Evolutionary conservation across 768 basidiomycete species (phyloP), one percentile per base, ranked within the genome.

Genomic region (Lactarius quietus): DNA sequence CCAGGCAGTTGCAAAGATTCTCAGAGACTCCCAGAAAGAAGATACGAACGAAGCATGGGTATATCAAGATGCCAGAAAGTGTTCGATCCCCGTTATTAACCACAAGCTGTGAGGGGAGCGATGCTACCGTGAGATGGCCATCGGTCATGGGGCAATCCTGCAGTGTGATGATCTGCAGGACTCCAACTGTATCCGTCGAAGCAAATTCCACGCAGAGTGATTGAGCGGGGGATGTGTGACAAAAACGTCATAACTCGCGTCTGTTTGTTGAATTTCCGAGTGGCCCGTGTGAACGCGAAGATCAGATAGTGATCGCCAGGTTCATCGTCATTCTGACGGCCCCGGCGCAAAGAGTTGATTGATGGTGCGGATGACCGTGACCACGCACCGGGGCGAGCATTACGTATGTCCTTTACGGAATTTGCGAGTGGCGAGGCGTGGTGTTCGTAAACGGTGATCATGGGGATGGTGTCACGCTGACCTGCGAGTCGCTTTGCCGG

Each of bases 341-440:
- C 48, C 48, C 48, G 48, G 48, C 48, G 48, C 48, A 51, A 51
- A 51, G 48, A 51, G 45, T 48, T 26, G 45, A 48, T 48, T 51
- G 48, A 26, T n/a, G n/a, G n/a, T n/a, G n/a, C n/a, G n/a, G n/a
- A n/a, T n/a, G n/a, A n/a, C n/a, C 23, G 48, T 48, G 48, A 26
- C 48, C 48, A 48, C 23, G 45, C n/a, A 23, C 12, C 10, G 9
- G 45, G 48, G 48, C 26, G 26, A 51, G 14, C 23, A 17, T 51
- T 51, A 51, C 48, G 48, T 51, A 28, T 45, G 41, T 20, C 3
- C 23, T 23, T 48, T 48, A 48, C 45, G 45, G 45, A 48, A 48
- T 48, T 23, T 48, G 23, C 23, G 23, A n/a, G 38, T 12, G 12
- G 9, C 33, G 33, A 33, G 41, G 41, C 41, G 41, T 48, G 45